phyloP scores from a whole-genome alignment of 768 basidiomycete genomes.

The Lactifluus subvellereus region DNA sequence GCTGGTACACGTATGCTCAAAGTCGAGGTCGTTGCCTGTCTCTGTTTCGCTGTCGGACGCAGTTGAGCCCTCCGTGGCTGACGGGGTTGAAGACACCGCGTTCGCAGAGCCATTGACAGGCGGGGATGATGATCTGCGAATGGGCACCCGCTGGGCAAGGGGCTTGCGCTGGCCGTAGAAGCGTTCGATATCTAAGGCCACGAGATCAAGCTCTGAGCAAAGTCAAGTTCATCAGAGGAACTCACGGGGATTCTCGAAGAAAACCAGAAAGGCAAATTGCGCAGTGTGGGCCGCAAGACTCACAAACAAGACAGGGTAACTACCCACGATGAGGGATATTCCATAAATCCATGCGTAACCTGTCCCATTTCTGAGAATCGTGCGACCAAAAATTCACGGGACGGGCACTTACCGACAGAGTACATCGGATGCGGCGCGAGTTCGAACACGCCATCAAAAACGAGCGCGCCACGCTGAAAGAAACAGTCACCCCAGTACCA shows the following conservation, averaged over 20 bases:
- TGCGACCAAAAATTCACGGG: not conserved
- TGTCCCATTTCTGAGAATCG: conserved; percentile 28
- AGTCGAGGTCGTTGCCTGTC: conserved; percentile 38
- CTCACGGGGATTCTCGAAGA: conserved; percentile 97
- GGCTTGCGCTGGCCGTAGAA: conserved; percentile 91
- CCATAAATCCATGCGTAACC: conserved; percentile 99
- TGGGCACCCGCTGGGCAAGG: conserved; percentile 76
- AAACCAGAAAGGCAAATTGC: conserved; percentile 92
- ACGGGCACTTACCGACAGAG: conserved; percentile 54
- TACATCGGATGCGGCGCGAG: conserved; percentile 95
- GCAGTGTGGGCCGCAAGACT: conserved; percentile 92
- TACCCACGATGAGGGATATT: conserved; percentile 82
- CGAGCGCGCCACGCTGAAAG: conserved; percentile 86
- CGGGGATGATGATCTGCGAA: conserved; percentile 30
- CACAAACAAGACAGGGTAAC: conserved; percentile 86
- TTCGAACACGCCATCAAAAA: conserved; percentile 98
- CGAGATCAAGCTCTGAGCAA: not conserved
- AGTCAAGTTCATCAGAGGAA: conserved; percentile 13
- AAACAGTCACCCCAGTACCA: conserved; percentile 98
- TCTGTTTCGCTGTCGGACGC: conserved; percentile 62
- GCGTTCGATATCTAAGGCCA: conserved; percentile 81
- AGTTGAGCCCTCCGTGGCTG: conserved; percentile 66
- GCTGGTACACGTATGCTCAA: conserved; percentile 2
- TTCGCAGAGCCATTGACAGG: conserved; percentile 26
- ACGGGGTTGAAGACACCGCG: conserved; percentile 45